Base-by-base conservation (phyloP, 345 rosid genomes). In the Arabidopsis suecica region DNA sequence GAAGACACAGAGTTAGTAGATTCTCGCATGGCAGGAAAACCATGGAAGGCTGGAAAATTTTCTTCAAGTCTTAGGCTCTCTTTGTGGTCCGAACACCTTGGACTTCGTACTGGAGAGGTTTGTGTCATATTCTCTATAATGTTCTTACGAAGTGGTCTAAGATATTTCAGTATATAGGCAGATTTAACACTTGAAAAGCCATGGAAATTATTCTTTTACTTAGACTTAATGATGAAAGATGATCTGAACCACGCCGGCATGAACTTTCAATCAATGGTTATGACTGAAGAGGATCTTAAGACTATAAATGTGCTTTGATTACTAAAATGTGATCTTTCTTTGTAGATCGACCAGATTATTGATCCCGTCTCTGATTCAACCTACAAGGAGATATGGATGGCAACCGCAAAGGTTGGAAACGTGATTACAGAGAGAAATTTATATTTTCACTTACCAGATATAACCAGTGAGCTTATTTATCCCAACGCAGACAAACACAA, bases 31-130 rank as follows among this genome's bases (percentile, higher is more conserved):
- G 96, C 89, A 74, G 99, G 97, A 72, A 85, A 85, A 57, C 94
- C 97, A 49, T 88, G 98, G 99, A 89, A 90, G 77, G 97, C 99
- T 73, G 99, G 99, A 74, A 93, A 82, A 61, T 90, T 93, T 80
- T 54, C 94, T 66, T 62, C 69, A 71, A 89, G 94, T 79, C 98
- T 95, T 69, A 93, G 99, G 73, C 90, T 90, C 9, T 86, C 99
- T 4, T 79, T 95, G 76, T 95, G 99, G 99, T 86, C 93, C 8
- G 98, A 95, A 76, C 99, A 95, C 84, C 98, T 95, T 67, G 98
- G 97, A 75, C 94, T 93, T 75, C 84, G 54, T 72, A 70, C 73
- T 45, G 90, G 83, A 78, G 89, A 89, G 97, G 99, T 95, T 72
- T 71, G 86, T 64, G 64, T 60, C 68, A 30, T 11, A 18, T 57